Evolutionary conservation across 805 yeast species (phyloP), one percentile per base, ranked within the genome.

Genomic region (Starmerella kuoi): DNA sequence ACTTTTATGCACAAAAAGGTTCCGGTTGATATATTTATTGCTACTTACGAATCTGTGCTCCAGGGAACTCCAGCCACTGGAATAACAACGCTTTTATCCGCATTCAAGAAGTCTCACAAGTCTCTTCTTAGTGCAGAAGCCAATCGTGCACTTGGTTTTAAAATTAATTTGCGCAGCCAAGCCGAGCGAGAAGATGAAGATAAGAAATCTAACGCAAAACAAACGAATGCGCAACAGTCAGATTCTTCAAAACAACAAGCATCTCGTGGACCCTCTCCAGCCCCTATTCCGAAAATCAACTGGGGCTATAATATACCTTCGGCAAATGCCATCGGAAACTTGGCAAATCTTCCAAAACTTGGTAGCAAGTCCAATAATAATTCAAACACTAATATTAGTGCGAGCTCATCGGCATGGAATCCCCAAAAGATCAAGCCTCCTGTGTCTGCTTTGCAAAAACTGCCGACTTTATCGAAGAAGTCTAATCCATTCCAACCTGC

Each of bases 11-110:
- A 21, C 4, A 43, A 44, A 35, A 40, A 40, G 3, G 55, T 54
- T 5, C 58, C 58, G 2, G 49, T 40, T 1, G 43, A 40, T 17
- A 48, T 50, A 6, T 51, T 53, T 22, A 28, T 50, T 5, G 40
- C 52, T 3, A 54, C 55, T 3, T 54, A 53, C 37, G 48, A 44
- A 31, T 21, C 38, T n/a, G 47, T 53, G 15, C 41, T 54, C 14
- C 31, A 38, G 14, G 38, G 27, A 5, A 41, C 34, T 2, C 5
- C 45, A 2, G 25, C 21, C 6, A 31, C 45, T 15, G 51, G 51
- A 37, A 44, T 54, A 24, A 54, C 58, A 2, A 36, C 46, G 5
- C 46, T 54, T 14, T 40, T 54, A 7, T 22, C 26, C 7, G 44
- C 50, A 6, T 48, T 49, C 42, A 37, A 14, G 19, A 42, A 36